Base-by-base conservation (phyloP, 257 asterid genomes). In the Nicotiana noctiflora region DNA sequence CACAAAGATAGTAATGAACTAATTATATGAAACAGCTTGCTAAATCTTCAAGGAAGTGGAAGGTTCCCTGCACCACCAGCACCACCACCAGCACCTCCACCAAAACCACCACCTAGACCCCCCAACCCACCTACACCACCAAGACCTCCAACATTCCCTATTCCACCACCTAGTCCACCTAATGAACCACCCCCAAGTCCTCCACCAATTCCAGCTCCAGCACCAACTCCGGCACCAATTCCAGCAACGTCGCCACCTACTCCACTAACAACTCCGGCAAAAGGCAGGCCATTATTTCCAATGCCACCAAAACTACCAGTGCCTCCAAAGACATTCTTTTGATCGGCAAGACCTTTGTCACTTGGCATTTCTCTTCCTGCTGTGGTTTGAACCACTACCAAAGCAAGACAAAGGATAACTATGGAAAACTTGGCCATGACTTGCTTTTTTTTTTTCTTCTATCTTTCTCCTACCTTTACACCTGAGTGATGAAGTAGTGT, bases 291-390 rank as follows among this genome's bases (percentile, higher is more conserved):
- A 46, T 72, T 72, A 25, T 68, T 81, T 12, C 76, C 82, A 52
- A 29, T 14, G 19, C 84, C 85, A 3, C 81, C 82, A 9, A 31
- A 3, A n/a, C 83, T 79, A 8, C 84, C 87, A 9, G 80, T 67
- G 4, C 63, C 19, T 3, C 83, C 88, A 9, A 80, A 25, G 10
- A 88, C 88, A 62, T 84, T 86, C 86, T 88, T 88, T 75, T 88
- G 84, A 52, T 86, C 91, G 13, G 37, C 53, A 17, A 88, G 83
- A 29, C 84, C 86, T 25, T 79, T 63, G 76, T 64, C 90, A 13
- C 44, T 57, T 1, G 91, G 91, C 81, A 86, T 25, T 25, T 81
- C 84, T 78, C 89, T 86, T 7, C 86, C 83, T 4, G 85, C 87
- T 32, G 76, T 31, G 4, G 83, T 67, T 23, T 80, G 84, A 12